Conservation (phyloP, 306 rosid species). For the Neltuma alba region DNA sequence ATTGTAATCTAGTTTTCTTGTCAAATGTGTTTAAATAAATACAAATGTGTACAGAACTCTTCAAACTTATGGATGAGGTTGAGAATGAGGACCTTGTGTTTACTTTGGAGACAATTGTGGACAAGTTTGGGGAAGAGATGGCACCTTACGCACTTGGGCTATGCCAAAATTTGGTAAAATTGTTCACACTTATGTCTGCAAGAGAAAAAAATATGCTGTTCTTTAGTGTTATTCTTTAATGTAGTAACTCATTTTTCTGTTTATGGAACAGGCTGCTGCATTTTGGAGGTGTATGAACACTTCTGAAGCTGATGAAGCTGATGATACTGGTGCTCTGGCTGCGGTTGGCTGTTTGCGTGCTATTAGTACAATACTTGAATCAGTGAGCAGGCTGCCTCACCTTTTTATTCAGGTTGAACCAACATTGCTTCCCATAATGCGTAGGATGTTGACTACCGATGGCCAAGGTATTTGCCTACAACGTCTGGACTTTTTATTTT, state of each 20-base stretch:
- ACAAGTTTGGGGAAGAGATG: conserved; percentile 98
- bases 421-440: conserved; percentile 90
- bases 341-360: conserved; percentile 98
- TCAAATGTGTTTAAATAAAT: background rate
- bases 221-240: conserved; percentile 5
- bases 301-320: conserved; percentile 90
- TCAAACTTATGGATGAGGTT: conserved; percentile 96
- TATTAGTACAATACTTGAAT: conserved; percentile 93
- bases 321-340: conserved; percentile 92
- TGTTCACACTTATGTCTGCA: background rate
- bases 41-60: conserved; percentile 66
- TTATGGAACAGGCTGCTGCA: conserved; percentile 66
- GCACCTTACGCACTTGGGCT: conserved; percentile 96
- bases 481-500: conserved; percentile 7
- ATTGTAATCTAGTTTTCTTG: background rate
- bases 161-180: conserved; percentile 87
- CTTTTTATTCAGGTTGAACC: conserved; percentile 86
- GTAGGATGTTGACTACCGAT: conserved; percentile 86
- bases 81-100: conserved; percentile 97
- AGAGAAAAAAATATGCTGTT: conserved; percentile 1
- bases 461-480: conserved; percentile 72
- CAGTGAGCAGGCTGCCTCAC: conserved; percentile 95
- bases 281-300: conserved; percentile 96
- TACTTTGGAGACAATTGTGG: conserved; percentile 97
- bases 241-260: background rate